A percentile compares a stretch with the other conserved stretches of the same genome.
These are phyloP conservation scores for Arabidopsis thaliana DNA, from an alignment of 345 rosid species.

Conservation along the genomic window DNA sequence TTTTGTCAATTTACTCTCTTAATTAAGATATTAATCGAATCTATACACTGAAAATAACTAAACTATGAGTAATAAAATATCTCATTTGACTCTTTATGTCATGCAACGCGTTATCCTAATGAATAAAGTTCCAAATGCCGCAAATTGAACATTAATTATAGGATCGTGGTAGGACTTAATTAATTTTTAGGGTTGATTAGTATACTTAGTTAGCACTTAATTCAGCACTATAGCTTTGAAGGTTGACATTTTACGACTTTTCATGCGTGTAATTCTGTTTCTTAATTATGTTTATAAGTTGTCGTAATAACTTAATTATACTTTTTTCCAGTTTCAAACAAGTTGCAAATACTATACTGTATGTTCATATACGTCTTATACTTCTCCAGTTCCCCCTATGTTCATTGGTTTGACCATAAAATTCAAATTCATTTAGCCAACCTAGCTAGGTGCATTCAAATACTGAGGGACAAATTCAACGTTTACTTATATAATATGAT, in stretches of 20 bases:
- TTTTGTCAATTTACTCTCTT: conserved; percentile 4
- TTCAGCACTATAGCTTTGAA: conserved; percentile 28
- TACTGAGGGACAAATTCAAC: neutral
- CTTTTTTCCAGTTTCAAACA: conserved; percentile 24
- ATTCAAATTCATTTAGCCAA: neutral
- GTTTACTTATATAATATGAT: neutral
- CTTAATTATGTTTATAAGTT: conserved; percentile 1
- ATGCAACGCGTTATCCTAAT: conserved; percentile 32
- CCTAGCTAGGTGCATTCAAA: neutral
- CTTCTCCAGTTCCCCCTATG: neutral
- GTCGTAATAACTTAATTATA: neutral
- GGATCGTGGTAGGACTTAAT: neutral
- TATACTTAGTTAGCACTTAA: conserved; percentile 32
- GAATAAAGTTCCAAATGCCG: neutral
- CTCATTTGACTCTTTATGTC: conserved; percentile 4
- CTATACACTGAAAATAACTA: neutral
- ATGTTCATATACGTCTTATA: neutral
- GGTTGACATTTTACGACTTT: conserved; percentile 32
- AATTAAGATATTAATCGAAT: conserved; percentile 11
- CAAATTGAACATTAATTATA: conserved; percentile 37
- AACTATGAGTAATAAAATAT: neutral
- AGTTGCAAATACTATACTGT: conserved; percentile 4
- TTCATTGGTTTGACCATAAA: neutral
- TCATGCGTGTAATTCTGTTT: conserved; percentile 11
- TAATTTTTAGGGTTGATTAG: conserved; percentile 17